These are phyloP conservation scores for Leccinum broughii DNA, from an alignment of 768 basidiomycete species.

Conservation along the genomic window DNA sequence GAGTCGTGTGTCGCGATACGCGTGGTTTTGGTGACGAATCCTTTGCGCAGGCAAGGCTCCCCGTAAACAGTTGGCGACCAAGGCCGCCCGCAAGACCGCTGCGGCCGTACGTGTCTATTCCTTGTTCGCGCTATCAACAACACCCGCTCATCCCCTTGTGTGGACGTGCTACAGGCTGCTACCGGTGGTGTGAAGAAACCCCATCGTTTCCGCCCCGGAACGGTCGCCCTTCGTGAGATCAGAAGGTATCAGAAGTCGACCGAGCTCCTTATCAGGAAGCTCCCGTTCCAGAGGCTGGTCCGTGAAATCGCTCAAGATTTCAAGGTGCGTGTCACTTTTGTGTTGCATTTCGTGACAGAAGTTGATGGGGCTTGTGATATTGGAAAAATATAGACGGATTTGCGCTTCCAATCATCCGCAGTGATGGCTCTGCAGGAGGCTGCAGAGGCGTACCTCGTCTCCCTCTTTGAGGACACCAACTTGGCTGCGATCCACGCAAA, in stretches of 20 bases:
- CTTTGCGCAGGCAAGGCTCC: constrained; percentile 72
- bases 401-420: constrained; percentile 95
- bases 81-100: constrained; percentile 90
- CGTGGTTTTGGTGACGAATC: constrained; percentile 25
- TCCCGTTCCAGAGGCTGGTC: constrained; percentile 98
- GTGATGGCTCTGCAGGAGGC: constrained; percentile 94
- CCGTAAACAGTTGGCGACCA: constrained; percentile 94
- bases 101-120: constrained; percentile 49
- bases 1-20: constrained; percentile 31
- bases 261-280: constrained; percentile 98
- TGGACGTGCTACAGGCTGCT: constrained; percentile 49
- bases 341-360: neutral
- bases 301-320: constrained; percentile 97
- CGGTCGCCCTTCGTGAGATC: constrained; percentile 99
- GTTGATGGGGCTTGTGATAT: constrained; percentile 4
- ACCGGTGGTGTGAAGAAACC: constrained; percentile 99
- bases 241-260: constrained; percentile 98
- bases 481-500: constrained; percentile 91
- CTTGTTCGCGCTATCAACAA: neutral
- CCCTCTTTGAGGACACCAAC: constrained; percentile 86
- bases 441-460: constrained; percentile 86
- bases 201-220: constrained; percentile 95
- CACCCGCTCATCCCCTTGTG: constrained; percentile 10
- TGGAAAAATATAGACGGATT: constrained; percentile 58
- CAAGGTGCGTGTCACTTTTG: constrained; percentile 55